Evolutionary conservation across 2,329 filamentous ascomycete genomes (phyloP), one percentile per base, ranked within the genome.

Genomic region (Talaromyces islandicus): DNA sequence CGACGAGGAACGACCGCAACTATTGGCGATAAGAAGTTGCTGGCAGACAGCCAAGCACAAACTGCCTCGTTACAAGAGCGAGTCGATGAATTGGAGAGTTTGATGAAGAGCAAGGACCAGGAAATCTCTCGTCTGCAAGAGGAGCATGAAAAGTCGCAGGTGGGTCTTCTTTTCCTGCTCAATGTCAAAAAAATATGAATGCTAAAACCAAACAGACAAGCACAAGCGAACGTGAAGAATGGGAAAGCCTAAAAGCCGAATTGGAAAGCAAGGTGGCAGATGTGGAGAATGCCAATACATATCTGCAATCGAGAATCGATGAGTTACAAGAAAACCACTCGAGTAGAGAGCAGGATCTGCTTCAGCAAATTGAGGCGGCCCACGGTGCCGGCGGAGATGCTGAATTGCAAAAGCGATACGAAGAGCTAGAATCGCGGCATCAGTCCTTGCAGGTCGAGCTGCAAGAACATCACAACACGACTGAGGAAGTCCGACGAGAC

Each of bases 401-500:
- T 2, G 85, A 88, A 54, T 77, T 88, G 61, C 82, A 85, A 68
- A 80, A 79, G 52, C 88, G 91, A 68, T 81, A 80, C 63, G 75
- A 79, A 35, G 74, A 78, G 27, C 71, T 85, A n/a, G 81, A 86
- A 64, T 75, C 76, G 54, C 79, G 85, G 61, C 90, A 97, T 67
- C 82, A 88, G 60, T 84, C 85, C 50, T 76, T 92, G 24, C 85
- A 88, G 64, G 73, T 75, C 38, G 83, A 88, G 30, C 76, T 93
- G 24, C 78, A 80, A 57, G 83, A 92, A 64, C 93, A 97, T 72
- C 88, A 91, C 66, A 83, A 88, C 60, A 84, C 94, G 2, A 96
- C 92, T 0, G 89, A 95, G 63, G 90, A 96, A 68, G 94, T 97
- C 32, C 86, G 90, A 25, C 85, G 84, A 58, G 91, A 97, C 76